Evolutionary conservation across 2,329 filamentous ascomycete species (phyloP), one percentile per base, ranked within the genome.

Genomic region (Alternaria alternata): DNA sequence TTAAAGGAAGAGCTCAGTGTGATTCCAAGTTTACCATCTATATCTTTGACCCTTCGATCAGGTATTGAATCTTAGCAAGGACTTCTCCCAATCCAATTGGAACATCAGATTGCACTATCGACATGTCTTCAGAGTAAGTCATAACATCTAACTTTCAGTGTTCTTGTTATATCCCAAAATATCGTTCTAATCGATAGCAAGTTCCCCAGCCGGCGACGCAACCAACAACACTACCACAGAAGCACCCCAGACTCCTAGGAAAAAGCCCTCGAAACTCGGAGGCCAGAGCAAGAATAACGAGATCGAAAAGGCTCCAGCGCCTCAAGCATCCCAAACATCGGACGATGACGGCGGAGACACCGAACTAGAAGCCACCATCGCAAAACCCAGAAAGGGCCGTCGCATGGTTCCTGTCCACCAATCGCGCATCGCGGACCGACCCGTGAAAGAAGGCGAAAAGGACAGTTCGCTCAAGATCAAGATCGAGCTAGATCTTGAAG

Each of bases 401-500:
- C 48, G 69, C 7, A 73, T 68, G 39, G 62, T 69, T 18, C 76
- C 76, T 3, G 74, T 76, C 11, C 71, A 76, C 55, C 71, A 81
- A 62, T 80, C 78, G 1, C 69, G 78, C 54, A 80, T 80, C 63
- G 73, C 78, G 51, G 78, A 80, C 64, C 65, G 78, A 11, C 78
- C 77, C 20, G 30, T 59, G 24, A 77, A 77, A 34, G 65, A 69
- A 46, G 76, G 76, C 61, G 69, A 70, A 49, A 69, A 77, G 64
- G 78, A 79, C 54, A 79, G 76, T 65, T 75, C 70, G 60, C 63
- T 80, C 66, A 80, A 80, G 70, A 78, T 81, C 65, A 79, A 80
- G 69, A 79, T 81, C 61, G 78, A 81, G 69, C 54, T 81, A 60
- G 78, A 81, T 72, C 71, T 74, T 48, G 71, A 73, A 68, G 69